phyloP scores from a whole-genome alignment of 1,284 basidiomycete genomes.

The Ustanciosporium gigantosporum region DNA sequence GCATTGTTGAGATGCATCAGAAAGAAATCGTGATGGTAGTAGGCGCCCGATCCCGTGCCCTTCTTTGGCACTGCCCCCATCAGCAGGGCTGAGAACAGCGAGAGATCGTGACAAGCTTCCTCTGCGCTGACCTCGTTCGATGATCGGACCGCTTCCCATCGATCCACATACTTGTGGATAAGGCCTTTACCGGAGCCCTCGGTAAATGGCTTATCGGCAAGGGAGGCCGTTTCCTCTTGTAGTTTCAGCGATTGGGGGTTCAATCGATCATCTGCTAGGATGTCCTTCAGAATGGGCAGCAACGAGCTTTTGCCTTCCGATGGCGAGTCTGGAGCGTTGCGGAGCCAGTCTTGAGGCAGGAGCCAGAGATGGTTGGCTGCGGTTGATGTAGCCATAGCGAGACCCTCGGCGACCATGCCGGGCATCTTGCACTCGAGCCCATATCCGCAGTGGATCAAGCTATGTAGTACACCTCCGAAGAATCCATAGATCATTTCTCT shows the following conservation, averaged over 20 bases:
- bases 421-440: conserved; percentile 54
- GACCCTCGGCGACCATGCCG: conserved; percentile 53
- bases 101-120: conserved; percentile 9
- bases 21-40: conserved; percentile 36
- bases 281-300: conserved; percentile 9
- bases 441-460: conserved; percentile 59
- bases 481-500: conserved; percentile 25
- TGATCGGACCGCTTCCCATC: conserved; percentile 1
- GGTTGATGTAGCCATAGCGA: conserved; percentile 33
- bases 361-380: conserved; percentile 5
- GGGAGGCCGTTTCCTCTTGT: not conserved
- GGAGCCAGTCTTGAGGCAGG: conserved; percentile 16
- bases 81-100: conserved; percentile 10
- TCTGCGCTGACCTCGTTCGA: not conserved
- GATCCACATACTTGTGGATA: conserved; percentile 19
- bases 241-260: conserved; percentile 1
- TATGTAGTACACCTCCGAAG: conserved; percentile 59
- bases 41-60: not conserved
- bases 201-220: conserved; percentile 17
- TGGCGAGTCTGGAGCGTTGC: too few relatives aligned
- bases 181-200: not conserved
- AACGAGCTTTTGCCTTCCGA: not conserved
- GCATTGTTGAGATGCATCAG: conserved; percentile 42
- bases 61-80: conserved; percentile 18
- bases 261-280: conserved; percentile 11